phyloP scores from a whole-genome alignment of 1,284 basidiomycete genomes.

The Agaricales sp. region DNA sequence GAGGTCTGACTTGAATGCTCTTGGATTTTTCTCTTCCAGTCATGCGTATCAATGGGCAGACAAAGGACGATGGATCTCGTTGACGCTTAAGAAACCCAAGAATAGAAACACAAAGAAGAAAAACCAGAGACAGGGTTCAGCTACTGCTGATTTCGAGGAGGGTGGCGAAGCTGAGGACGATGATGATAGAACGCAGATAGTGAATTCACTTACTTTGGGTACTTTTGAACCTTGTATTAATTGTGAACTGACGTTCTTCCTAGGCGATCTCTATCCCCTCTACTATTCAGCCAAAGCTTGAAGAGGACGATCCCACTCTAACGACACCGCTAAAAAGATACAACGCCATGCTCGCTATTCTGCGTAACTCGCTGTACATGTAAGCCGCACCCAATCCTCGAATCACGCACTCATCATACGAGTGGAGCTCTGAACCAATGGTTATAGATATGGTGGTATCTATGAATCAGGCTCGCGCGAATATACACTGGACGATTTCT shows the following conservation, averaged over 20 bases:
- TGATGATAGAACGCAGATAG: slow-evolving; percentile 16
- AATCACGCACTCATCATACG: no score
- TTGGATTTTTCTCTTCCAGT: slow-evolving; percentile 24
- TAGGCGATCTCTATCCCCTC: slow-evolving; percentile 4
- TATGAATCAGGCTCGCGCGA: slow-evolving; percentile 73
- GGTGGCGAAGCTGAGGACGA: slow-evolving; percentile 23
- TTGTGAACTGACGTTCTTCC: slow-evolving; percentile 1
- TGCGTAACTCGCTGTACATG: slow-evolving; percentile 83
- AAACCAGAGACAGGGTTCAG: slow-evolving; percentile 30
- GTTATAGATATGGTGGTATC: slow-evolving; percentile 75
- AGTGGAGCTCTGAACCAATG: no score
- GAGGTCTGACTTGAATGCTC: no score
- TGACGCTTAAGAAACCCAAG: slow-evolving; percentile 65
- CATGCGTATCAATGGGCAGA: slow-evolving; percentile 75
- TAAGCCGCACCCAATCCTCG: no score
- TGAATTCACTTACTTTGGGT: slow-evolving; percentile 11
- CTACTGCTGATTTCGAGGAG: slow-evolving; percentile 12
- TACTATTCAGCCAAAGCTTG: slow-evolving; percentile 16
- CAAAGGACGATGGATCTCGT: slow-evolving; percentile 73
- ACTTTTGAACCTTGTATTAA: not conserved
- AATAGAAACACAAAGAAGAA: slow-evolving; percentile 23
- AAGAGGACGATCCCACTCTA: slow-evolving; percentile 63
- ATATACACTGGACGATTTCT: slow-evolving; percentile 82
- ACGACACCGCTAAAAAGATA: slow-evolving; percentile 75
- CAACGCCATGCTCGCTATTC: slow-evolving; percentile 85